These are phyloP conservation scores for Suhomyces atakaporum DNA, from an alignment of 1,139 yeast genomes.

Conservation along the genomic window DNA sequence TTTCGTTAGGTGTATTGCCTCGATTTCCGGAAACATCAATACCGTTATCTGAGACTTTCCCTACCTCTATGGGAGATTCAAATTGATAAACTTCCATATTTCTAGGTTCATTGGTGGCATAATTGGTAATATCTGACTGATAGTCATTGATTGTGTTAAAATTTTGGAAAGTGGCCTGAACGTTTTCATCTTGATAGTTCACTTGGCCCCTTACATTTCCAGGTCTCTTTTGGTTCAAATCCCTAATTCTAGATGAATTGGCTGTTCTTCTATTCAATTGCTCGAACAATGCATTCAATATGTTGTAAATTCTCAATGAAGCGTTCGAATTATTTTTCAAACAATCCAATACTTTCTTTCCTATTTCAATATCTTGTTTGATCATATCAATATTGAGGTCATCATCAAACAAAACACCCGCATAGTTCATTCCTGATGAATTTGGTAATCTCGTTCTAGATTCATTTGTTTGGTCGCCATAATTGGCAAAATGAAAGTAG, in stretches of 20 bases:
- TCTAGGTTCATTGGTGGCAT: neutral
- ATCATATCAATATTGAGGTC: conserved; percentile 68
- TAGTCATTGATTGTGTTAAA: conserved; percentile 40
- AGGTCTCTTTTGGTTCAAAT: neutral
- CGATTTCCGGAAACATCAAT: neutral
- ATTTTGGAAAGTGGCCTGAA: conserved; percentile 34
- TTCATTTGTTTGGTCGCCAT: conserved; percentile 25
- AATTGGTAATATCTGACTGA: conserved; percentile 4
- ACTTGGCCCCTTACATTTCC: neutral
- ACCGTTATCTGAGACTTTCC: conserved; percentile 3
- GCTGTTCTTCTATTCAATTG: conserved; percentile 74
- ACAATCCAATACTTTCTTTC: conserved; percentile 69
- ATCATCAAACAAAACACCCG: conserved; percentile 55
- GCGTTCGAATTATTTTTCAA: conserved; percentile 76
- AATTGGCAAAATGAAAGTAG: conserved; percentile 72
- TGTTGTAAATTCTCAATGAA: conserved; percentile 76
- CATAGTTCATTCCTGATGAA: conserved; percentile 39
- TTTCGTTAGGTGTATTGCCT: neutral
- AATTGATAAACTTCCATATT: conserved; percentile 5
- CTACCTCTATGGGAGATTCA: conserved; percentile 7
- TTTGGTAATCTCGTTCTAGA: neutral
- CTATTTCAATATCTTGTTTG: conserved; percentile 76
- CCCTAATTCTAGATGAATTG: conserved; percentile 27
- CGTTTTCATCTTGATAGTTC: conserved; percentile 17
- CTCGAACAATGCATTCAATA: conserved; percentile 78